phyloP scores from a whole-genome alignment of 2,329 filamentous ascomycete genomes.

The Fusarium mundagurra region DNA sequence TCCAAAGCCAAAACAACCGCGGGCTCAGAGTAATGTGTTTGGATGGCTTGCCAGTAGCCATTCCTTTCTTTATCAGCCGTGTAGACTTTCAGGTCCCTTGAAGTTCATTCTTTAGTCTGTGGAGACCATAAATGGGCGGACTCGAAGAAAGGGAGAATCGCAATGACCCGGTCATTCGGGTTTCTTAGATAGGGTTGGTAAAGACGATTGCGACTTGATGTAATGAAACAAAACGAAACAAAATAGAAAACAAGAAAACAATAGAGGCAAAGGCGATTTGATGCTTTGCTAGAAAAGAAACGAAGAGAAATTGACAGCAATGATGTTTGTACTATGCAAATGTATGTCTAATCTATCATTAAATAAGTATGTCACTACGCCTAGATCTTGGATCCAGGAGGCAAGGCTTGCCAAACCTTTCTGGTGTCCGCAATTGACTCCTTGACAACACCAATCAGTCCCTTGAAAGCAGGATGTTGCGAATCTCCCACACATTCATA shows the following conservation, averaged over 20 bases:
- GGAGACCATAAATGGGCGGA: background rate
- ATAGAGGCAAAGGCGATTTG: background rate
- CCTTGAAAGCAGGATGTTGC: conserved; percentile 74
- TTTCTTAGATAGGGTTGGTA: conserved; percentile 3
- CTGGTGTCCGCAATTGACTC: conserved; percentile 77
- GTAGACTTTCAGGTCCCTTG: background rate
- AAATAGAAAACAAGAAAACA: conserved; percentile 3
- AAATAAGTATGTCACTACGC: background rate
- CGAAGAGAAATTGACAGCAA: conserved; percentile 3
- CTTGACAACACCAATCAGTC: conserved; percentile 80
- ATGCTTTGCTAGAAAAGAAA: conserved; percentile 1
- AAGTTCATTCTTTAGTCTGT: background rate
- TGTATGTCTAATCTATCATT: conserved; percentile 3
- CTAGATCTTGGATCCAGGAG: conserved; percentile 65
- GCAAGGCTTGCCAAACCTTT: conserved; percentile 71
- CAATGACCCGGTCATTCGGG: conserved; percentile 17
- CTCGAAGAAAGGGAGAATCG: conserved; percentile 31
- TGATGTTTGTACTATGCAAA: background rate
- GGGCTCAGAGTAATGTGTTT: conserved; percentile 36
- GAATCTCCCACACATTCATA: conserved; percentile 93
- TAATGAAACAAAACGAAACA: conserved; percentile 10
- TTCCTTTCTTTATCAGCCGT: background rate
- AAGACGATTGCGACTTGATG: conserved; percentile 23
- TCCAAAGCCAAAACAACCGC: conserved; percentile 50
- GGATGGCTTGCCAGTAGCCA: background rate